A percentile compares a stretch with the other conserved stretches of the same genome.
Evolutionary conservation across 495 filamentous ascomycete genomes (phyloP).

Genomic region (Extremus antarcticus): DNA sequence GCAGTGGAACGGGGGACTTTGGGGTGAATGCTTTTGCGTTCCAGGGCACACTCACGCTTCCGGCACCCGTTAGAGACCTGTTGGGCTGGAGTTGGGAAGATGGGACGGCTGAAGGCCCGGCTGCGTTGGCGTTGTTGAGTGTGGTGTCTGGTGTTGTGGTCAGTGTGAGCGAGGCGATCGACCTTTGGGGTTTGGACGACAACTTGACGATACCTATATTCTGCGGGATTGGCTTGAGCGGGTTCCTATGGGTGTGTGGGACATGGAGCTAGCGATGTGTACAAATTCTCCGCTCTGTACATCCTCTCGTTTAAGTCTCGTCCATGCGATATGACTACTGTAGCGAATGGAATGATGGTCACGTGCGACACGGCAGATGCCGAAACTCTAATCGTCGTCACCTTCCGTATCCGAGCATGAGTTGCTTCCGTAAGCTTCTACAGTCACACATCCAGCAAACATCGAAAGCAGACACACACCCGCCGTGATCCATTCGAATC

Average conservation of each 20-base stretch:
- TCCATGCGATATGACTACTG: too few relatives aligned
- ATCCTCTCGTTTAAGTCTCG: too few relatives aligned
- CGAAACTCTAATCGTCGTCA: background rate
- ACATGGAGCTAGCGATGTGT: constrained; percentile 24
- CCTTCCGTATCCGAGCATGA: background rate
- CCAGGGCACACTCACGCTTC: constrained; percentile 56
- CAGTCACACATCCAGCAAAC: background rate
- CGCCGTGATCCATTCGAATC: too few relatives aligned
- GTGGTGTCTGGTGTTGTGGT: constrained; percentile 79
- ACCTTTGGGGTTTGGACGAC: constrained; percentile 89
- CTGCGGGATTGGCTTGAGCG: constrained; percentile 83
- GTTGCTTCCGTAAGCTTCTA: background rate
- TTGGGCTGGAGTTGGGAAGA: constrained; percentile 34
- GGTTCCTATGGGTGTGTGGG: constrained; percentile 81
- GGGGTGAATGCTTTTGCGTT: constrained; percentile 68
- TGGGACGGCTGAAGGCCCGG: constrained; percentile 48
- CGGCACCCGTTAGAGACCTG: constrained; percentile 33
- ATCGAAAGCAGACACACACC: too few relatives aligned
- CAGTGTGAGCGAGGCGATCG: constrained; percentile 77
- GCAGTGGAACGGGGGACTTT: constrained; percentile 33
- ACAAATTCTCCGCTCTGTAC: too few relatives aligned
- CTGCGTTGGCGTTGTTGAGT: constrained; percentile 77
- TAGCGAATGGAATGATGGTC: too few relatives aligned
- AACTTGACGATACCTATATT: constrained; percentile 93
- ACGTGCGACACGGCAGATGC: background rate